These are phyloP conservation scores for Triticum timopheevii DNA, from an alignment of 176 grass and related monocot species.

Conservation along the genomic window DNA sequence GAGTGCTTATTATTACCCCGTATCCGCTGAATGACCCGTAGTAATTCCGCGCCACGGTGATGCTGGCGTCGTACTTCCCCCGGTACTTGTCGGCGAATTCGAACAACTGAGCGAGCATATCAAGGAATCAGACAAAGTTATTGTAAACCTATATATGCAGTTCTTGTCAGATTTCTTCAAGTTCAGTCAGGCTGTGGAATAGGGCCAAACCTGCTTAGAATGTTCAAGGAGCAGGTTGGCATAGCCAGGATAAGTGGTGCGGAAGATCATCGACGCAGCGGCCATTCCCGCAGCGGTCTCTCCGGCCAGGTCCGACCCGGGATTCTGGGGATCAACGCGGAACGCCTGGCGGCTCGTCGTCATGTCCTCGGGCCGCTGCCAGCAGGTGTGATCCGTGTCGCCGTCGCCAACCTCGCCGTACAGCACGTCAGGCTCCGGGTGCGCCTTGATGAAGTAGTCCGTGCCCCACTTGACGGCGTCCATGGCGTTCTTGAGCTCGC, in stretches of 20 bases:
- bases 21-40: slow-evolving; percentile 90
- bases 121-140: background rate
- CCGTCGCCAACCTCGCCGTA: slow-evolving; percentile 95
- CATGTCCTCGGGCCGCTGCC: slow-evolving; percentile 97
- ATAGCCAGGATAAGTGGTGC: slow-evolving; percentile 46
- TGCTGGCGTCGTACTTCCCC: slow-evolving; percentile 85
- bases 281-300: slow-evolving; percentile 87
- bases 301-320: slow-evolving; percentile 86
- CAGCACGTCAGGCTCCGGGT: slow-evolving; percentile 79
- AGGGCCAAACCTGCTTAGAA: slow-evolving; percentile 57
- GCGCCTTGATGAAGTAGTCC: slow-evolving; percentile 96
- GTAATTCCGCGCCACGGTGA: slow-evolving; percentile 62
- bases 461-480: slow-evolving; percentile 93
- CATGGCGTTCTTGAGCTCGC: slow-evolving; percentile 84
- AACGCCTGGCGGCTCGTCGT: slow-evolving; percentile 81
- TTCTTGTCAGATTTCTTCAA: background rate
- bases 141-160: background rate
- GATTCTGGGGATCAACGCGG: slow-evolving; percentile 66
- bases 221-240: slow-evolving; percentile 71
- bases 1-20: slow-evolving; percentile 47
- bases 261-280: slow-evolving; percentile 64
- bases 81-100: slow-evolving; percentile 85
- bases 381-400: slow-evolving; percentile 80
- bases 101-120: slow-evolving; percentile 46
- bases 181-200: background rate